Base-by-base conservation (phyloP, 768 basidiomycete species). In the Pleurotus ostreatus region DNA sequence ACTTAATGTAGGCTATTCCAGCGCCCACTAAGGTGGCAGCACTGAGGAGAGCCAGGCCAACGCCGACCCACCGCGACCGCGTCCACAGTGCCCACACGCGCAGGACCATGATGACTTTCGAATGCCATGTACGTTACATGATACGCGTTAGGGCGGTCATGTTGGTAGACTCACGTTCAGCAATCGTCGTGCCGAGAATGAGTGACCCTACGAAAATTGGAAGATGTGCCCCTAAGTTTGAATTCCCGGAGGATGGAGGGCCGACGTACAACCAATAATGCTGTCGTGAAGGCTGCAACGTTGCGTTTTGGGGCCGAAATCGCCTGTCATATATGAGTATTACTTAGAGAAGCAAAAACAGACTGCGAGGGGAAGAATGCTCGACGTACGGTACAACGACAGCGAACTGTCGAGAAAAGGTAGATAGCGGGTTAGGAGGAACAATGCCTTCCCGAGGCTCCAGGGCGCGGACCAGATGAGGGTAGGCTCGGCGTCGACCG, bases 371-470 rank as follows among this genome's bases (percentile, higher is more conserved):
- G 15, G 18, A n/a, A 37, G 16, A 30, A n/a, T 26, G 2, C 12
- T 20, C 23, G 8, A 13, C 22, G 18, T 13, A 46, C 55, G 41
- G 41, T 37, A 43, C 15, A 30, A 15, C 16, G 45, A 20, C 26
- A 49, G 9, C 9, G 22, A 7, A n/a, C 30, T 34, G 38, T 45
- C 30, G 20, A 37, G 22, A 23, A 46, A 34, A 11, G 45, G 18
- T 12, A 45, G 45, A 34, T 55, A 55, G 22, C 37, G 44, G 7
- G 3, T 49, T 49, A 58, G 37, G 37, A 55, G 30, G 30, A 55
- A 55, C 16, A 55, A 30, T 16, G 46, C 37, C 46, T 55, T 55
- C 13, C 55, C 45, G 12, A 47, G 20, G 18, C 55, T 46, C 55
- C 55, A 55, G 12, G 13, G 9, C 18, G 55, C 15, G 23, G 20